Base-by-base conservation (phyloP, 2,329 filamentous ascomycete genomes). In the Colletotrichum spaethianum region DNA sequence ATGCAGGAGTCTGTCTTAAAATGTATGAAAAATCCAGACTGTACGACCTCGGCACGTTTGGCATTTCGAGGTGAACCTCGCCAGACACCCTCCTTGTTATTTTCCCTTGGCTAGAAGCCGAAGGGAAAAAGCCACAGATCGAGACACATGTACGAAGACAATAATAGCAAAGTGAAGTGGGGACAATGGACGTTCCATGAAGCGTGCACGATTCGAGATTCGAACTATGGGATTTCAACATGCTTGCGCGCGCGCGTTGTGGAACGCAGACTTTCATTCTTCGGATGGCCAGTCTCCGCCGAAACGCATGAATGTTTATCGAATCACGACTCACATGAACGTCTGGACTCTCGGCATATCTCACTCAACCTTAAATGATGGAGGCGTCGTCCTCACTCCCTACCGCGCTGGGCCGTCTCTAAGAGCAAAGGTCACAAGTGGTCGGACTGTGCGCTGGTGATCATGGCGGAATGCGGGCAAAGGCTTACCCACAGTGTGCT, bases 251-350 rank as follows among this genome's bases (percentile, higher is more conserved):
- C 26, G 60, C 23, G 46, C 42, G 61, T 56, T 12, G 31, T 71
- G 69, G 64, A 63, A 72, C 57, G 59, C 65, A 36, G 26, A 23
- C 52, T 53, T 18, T 33, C 48, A 46, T 63, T 53, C 52, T 67
- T 63, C 52, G 44, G 65, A 72, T 42, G 65, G 65, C 26, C 18
- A 69, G 36, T 53, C 65, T 40, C 69, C 64, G 69, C 59, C 64
- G 57, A 63, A 72, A 63, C 42, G 46, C 44, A 7, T 59, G 40
- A 23, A 33, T 69, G 52, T 68, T 40, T 53, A 59, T 72, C 44
- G 57, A 72, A 36, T 48, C 57, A 72, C 57, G 65, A 53, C 64
- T 59, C 52, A 59, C 44, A 53, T 26, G 42, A 69, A 31, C 42
- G 14, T 16, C 48, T 52, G 48, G 48, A 52, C 48, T 63, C 50